Conservation (phyloP, 768 basidiomycete genomes). For the Lactifluus pinguis region DNA sequence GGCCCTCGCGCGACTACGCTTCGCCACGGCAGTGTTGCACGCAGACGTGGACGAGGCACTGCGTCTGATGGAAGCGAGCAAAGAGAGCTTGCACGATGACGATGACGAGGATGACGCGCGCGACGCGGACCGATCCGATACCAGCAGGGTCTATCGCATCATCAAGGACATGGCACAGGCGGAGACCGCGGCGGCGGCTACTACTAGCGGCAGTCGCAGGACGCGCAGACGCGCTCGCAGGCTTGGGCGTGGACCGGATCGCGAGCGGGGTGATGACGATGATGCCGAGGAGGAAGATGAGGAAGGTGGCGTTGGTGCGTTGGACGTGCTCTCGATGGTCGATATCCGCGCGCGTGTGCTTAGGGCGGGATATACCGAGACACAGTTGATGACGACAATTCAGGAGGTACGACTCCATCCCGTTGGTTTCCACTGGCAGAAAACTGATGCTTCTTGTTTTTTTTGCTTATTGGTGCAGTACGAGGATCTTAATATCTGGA, state of each 20-base stretch:
- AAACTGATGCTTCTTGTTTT: neutral
- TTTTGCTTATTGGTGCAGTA: slow-evolving; percentile 46
- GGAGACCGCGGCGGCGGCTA: slow-evolving; percentile 28
- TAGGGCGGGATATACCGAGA: slow-evolving; percentile 84
- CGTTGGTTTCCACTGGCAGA: neutral
- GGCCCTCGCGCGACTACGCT: slow-evolving; percentile 87
- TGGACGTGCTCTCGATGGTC: slow-evolving; percentile 66
- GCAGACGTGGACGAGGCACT: slow-evolving; percentile 95
- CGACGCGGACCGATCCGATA: slow-evolving; percentile 67
- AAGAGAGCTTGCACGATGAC: slow-evolving; percentile 76
- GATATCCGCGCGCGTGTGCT: slow-evolving; percentile 83
- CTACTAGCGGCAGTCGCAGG: slow-evolving; percentile 23
- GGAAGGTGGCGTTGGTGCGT: slow-evolving; percentile 33
- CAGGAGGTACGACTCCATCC: slow-evolving; percentile 40
- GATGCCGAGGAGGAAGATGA: slow-evolving; percentile 62
- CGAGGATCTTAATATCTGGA: slow-evolving; percentile 74
- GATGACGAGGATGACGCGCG: slow-evolving; percentile 44
- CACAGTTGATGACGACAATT: slow-evolving; percentile 81
- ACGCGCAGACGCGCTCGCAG: slow-evolving; percentile 46
- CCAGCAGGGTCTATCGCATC: slow-evolving; percentile 81
- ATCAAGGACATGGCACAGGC: slow-evolving; percentile 73
- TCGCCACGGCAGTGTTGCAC: slow-evolving; percentile 68
- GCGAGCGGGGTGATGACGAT: slow-evolving; percentile 47
- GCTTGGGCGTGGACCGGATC: slow-evolving; percentile 41
- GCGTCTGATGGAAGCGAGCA: slow-evolving; percentile 94